Base-by-base conservation (phyloP, 352 stramenopile species). In the Phytopythium helicoides region DNA sequence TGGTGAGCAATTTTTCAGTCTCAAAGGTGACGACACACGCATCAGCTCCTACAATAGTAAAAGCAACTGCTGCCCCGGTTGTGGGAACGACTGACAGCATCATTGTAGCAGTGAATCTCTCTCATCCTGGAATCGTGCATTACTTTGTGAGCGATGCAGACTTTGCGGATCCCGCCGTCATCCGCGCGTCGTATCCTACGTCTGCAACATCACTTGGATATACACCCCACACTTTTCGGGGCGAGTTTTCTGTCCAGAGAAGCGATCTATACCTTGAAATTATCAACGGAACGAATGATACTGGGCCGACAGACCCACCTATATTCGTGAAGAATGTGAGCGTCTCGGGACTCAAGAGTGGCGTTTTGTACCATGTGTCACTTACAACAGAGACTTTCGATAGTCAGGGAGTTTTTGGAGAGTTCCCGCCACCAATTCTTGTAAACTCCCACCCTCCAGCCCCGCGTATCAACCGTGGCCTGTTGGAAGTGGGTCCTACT, bases 131-230 rank as follows among this genome's bases (percentile, higher is more conserved):
- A 0, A 62, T 81, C 16, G 50, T 94, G 9, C 80, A 91, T 52
- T 92, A 90, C 53, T 82, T 86, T 19, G 40, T 92, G 19, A 89
- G 68, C 10, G 78, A 94, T 26, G 66, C 84, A 2, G 84, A 92
- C 42, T 90, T 91, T 54, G 72, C 81, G 0, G 84, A 92, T 33
- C 84, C 81, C n/a, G 51, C 57, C 0, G 52, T 86, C 7, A 88
- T 94, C 25, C 72, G 34, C 3, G 34, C 50, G n/a, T 42, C 37
- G 18, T 36, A 51, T 26, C 28, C 18, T 12, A 10, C 36, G 12
- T 39, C 21, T 6, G 31, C 47, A 1, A 10, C 33, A 15, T 19
- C 34, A 15, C 12, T 21, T 9, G 44, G 42, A 0, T 42, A 62
- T 8, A 38, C 33, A 1, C 76, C 79, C 3, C 73, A 88, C 14